These are phyloP conservation scores for Eimeria falciformis DNA, from an alignment of 169 alveolate genomes.

Conservation along the genomic window DNA sequence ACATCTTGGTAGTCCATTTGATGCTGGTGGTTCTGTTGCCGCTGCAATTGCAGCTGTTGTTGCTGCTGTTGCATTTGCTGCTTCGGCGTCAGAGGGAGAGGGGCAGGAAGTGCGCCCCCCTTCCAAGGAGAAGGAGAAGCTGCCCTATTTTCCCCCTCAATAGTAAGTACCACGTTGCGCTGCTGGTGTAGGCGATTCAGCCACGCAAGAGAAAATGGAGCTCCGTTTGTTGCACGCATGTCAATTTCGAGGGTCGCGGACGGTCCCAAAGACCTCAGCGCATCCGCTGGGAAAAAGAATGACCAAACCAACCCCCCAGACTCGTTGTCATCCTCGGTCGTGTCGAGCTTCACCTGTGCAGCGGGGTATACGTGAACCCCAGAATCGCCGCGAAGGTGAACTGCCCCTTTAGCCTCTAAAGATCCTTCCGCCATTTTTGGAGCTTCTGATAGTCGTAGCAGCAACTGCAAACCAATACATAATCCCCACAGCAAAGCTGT, in stretches of 20 bases:
- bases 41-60: constrained; percentile 29
- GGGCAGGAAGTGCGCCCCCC: constrained; percentile 45
- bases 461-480: constrained; percentile 5
- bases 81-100: constrained; percentile 34
- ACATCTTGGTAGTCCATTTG: not conserved
- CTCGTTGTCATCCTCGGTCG: constrained; percentile 11
- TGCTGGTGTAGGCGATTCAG: constrained; percentile 7
- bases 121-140: constrained; percentile 12
- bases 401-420: constrained; percentile 27
- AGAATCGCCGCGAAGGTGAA: constrained; percentile 34
- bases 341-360: constrained; percentile 66
- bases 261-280: constrained; percentile 39
- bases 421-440: constrained; percentile 29
- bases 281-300: constrained; percentile 49
- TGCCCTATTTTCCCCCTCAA: not conserved
- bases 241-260: constrained; percentile 15
- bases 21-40: not conserved
- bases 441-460: constrained; percentile 69
- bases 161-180: constrained; percentile 8
- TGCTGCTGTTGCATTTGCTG: constrained; percentile 32
- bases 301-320: constrained; percentile 57
- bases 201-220: constrained; percentile 29
- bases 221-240: constrained; percentile 26
- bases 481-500: no score
- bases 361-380: constrained; percentile 54